These are phyloP conservation scores for Eucalyptus erythrocorys DNA, from an alignment of 345 rosid genomes.

Conservation along the genomic window DNA sequence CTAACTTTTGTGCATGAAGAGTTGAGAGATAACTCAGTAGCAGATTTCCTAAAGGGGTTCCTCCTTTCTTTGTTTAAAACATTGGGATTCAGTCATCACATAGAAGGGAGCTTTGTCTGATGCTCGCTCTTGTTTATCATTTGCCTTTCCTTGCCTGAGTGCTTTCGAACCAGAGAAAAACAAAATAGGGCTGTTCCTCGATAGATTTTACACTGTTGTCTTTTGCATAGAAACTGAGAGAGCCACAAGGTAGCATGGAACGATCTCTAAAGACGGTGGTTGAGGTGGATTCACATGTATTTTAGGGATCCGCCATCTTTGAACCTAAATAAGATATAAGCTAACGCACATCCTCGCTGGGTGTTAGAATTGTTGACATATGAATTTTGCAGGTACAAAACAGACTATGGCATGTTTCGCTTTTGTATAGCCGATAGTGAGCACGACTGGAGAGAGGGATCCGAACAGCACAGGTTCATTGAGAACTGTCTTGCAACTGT, in stretches of 20 bases:
- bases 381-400: constrained; percentile 35
- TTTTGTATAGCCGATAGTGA: constrained; percentile 77
- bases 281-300: background rate
- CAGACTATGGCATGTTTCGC: constrained; percentile 74
- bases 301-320: background rate
- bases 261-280: background rate
- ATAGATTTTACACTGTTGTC: background rate
- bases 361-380: background rate
- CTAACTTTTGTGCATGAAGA: background rate
- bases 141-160: background rate
- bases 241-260: background rate
- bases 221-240: background rate
- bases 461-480: constrained; percentile 58
- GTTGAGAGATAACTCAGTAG: background rate
- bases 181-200: background rate
- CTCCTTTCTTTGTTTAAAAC: background rate
- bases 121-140: background rate
- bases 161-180: background rate
- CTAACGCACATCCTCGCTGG: background rate
- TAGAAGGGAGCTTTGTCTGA: background rate
- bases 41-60: background rate
- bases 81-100: background rate
- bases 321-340: background rate
- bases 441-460: constrained; percentile 80
- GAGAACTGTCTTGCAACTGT: constrained; percentile 60